Evolutionary conservation across 306 rosid genomes (phyloP).

Genomic region (Quercus rubra): DNA sequence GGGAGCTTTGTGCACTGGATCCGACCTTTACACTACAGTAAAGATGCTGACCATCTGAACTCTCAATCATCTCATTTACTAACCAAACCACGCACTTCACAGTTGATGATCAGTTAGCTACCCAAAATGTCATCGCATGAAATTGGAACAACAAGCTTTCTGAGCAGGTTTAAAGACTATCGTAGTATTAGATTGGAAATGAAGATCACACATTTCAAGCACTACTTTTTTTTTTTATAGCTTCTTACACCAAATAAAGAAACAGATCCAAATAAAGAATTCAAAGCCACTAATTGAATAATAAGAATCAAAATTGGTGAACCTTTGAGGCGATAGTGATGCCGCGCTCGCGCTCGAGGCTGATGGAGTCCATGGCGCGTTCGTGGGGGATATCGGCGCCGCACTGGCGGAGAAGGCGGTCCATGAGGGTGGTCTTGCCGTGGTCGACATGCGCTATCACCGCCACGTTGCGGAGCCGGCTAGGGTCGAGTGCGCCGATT

Average conservation of each 20-base stretch:
- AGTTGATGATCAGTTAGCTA: neutral
- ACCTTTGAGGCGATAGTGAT: slow-evolving; percentile 95
- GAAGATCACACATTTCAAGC: too few species aligned
- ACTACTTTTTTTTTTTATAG: too few species aligned
- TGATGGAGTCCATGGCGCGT: slow-evolving; percentile 88
- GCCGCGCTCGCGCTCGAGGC: slow-evolving; percentile 95
- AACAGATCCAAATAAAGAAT: neutral
- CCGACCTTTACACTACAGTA: too few species aligned
- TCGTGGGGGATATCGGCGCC: slow-evolving; percentile 97
- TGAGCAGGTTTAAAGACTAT: neutral
- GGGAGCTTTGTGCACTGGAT: too few species aligned
- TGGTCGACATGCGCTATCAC: slow-evolving; percentile 98
- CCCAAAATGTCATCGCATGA: neutral
- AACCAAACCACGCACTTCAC: neutral
- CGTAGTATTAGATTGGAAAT: too few species aligned
- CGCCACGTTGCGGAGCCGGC: slow-evolving; percentile 87
- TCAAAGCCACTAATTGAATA: neutral
- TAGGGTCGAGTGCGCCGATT: slow-evolving; percentile 43
- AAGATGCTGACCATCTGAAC: neutral
- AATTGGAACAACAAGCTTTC: neutral
- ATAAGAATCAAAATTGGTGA: neutral
- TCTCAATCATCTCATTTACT: neutral
- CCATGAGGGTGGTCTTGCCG: slow-evolving; percentile 98
- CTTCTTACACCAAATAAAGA: neutral
- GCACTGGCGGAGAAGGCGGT: slow-evolving; percentile 97